A percentile compares a stretch with the other conserved stretches of the same genome.
phyloP scores from a whole-genome alignment of 2,329 filamentous ascomycete species.

The Lojkania enalia region DNA sequence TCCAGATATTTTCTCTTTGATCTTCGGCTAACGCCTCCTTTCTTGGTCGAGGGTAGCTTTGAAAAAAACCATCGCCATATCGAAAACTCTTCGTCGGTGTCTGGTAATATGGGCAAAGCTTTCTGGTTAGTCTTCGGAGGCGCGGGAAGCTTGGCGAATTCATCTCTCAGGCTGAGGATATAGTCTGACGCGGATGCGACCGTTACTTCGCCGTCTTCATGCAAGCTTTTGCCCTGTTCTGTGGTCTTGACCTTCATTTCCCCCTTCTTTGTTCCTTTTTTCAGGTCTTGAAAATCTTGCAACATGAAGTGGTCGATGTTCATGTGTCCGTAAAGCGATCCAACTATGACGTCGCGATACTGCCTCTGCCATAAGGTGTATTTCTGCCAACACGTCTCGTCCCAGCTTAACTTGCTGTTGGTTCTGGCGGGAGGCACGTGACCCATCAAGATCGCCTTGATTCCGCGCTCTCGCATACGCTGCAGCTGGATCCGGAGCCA shows the following conservation, averaged over 20 bases:
- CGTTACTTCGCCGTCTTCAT: slow-evolving; percentile 57
- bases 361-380: slow-evolving; percentile 89
- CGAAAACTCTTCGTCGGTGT: slow-evolving; percentile 18
- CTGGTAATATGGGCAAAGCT: slow-evolving; percentile 11
- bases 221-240: slow-evolving; percentile 40
- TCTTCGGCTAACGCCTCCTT: slow-evolving; percentile 18
- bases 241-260: slow-evolving; percentile 41
- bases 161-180: slow-evolving; percentile 71
- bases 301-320: slow-evolving; percentile 97
- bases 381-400: slow-evolving; percentile 98
- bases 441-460: slow-evolving; percentile 93
- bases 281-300: slow-evolving; percentile 79
- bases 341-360: slow-evolving; percentile 86
- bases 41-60: slow-evolving; percentile 19
- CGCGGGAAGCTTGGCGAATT: slow-evolving; percentile 76
- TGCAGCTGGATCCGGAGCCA: slow-evolving; percentile 91
- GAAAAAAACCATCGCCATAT: slow-evolving; percentile 26
- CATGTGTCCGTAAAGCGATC: slow-evolving; percentile 89
- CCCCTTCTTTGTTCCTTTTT: slow-evolving; percentile 57
- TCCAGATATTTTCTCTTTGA: slow-evolving; percentile 63
- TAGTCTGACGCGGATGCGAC: slow-evolving; percentile 75
- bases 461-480: slow-evolving; percentile 76
- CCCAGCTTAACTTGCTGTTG: slow-evolving; percentile 83
- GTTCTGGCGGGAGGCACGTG: slow-evolving; percentile 92
- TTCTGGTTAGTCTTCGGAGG: slow-evolving; percentile 29